Percentiles rank a stretch among this genome's conserved stretches.
These are phyloP conservation scores for Mycena olivaceomarginata DNA, from an alignment of 768 basidiomycete species.

Conservation along the genomic window DNA sequence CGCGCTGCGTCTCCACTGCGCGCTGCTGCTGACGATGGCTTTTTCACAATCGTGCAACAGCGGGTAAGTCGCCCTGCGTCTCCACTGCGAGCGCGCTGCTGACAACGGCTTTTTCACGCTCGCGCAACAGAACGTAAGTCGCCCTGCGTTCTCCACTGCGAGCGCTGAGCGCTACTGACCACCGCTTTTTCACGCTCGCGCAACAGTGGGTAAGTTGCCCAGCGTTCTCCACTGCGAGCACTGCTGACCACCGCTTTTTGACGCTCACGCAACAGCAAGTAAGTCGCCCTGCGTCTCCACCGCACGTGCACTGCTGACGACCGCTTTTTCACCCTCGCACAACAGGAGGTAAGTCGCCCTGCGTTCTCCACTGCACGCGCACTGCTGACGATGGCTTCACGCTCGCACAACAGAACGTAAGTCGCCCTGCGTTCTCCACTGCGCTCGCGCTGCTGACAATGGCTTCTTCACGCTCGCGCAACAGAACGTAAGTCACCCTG, in stretches of 20 bases:
- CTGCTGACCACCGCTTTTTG: neutral
- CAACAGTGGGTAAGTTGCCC: neutral
- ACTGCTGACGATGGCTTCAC: neutral
- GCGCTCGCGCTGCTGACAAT: neutral
- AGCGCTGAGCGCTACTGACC: neutral
- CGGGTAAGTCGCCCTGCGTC: neutral
- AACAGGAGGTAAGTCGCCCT: no score
- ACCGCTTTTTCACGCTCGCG: neutral
- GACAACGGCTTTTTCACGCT: neutral
- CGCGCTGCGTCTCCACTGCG: no score
- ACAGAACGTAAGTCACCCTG: no score
- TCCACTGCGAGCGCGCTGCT: no score
- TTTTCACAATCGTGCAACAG: neutral
- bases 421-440: neutral
- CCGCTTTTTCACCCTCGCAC: no score
- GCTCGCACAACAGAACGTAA: neutral
- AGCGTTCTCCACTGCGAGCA: neutral
- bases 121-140: no score
- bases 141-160: neutral
- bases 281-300: neutral
- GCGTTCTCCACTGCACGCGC: neutral
- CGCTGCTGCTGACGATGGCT: neutral
- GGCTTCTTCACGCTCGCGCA: no score
- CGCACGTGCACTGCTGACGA: no score
- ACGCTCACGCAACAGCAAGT: neutral